Base-by-base conservation (phyloP, 2,329 filamentous ascomycete genomes). In the Stachybotrys echinatus region DNA sequence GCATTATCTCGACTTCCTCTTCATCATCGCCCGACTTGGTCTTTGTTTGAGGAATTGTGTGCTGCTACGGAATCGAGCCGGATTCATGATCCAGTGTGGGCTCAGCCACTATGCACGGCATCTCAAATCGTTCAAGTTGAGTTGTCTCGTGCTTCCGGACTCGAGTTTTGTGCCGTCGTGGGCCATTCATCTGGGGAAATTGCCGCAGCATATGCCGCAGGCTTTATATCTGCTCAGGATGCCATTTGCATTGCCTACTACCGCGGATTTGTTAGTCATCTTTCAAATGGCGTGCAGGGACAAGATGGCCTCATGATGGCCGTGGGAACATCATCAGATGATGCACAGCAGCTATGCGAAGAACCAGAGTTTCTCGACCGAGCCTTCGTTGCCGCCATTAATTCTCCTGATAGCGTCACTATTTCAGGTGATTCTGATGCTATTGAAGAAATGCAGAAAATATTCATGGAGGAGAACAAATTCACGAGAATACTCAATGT, bases 151-250 rank as follows among this genome's bases (percentile, higher is more conserved):
- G 51, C 58, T 0, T 66, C 65, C 5, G 66, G 66, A 3, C 48
- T 76, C 18, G 42, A 47, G 0, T 65, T 72, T 5, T 37, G 51
- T 2, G 65, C 63, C 2, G 71, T 74, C 0, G 65, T 76, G 3
- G 75, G 76, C 3, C 76, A 79, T 54, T 77, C 74, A 0, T 74
- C 71, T 0, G 76, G 76, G 2, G 76, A 79, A 53, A 77, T 79
- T 17, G 74, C 61, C 1, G 75, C 75, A 0, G 76, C 73, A 0
- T 80, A 77, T 53, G 74, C 75, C 0, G 70, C 74, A 0, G 75
- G 75, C 0, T 61, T 68, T 19, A 48, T 81, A 5, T 51, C 50
- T 0, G 52, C 50, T 1, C 19, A 54, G 2, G 55, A 62, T 20
- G 63, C 64, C 4, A 58, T 65, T 12, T 38, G 51, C 0, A 55